Evolutionary conservation across 306 rosid species (phyloP), one percentile per base, ranked within the genome.

Genomic region (Lathyrus aphaca): DNA sequence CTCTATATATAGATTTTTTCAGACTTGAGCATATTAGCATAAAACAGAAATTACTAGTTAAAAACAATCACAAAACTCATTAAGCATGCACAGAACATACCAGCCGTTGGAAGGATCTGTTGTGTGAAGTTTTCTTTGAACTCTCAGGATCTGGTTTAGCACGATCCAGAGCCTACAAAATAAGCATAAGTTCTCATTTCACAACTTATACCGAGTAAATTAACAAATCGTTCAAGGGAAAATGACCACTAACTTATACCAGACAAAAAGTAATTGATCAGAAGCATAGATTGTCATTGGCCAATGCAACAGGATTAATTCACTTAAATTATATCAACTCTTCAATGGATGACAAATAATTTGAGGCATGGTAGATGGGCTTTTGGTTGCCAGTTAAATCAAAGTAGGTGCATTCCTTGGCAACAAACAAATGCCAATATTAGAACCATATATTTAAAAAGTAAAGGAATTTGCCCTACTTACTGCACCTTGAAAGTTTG

Each of bases 101-200:
- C 96, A 89, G 80, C 53, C 95, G 95, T 80, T 89, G 90, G 90
- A 92, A 92, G 79, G 96, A 87, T 80, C 89, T 76, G 82, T 65
- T 81, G 19, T 77, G 63, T 48, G 78, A 71, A 10, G 74, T 71
- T 78, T 71, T 83, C 86, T 82, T 87, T 46, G 83, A 40, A 74
- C 57, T 69, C 62, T 82, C 90, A 8, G 23, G 23, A 59, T 85
- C 89, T 13, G 89, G 95, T 82, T 85, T 92, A 11, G 98, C 98
- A 71, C 96, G 96, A 80, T 80, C 96, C 55, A 92, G 75, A 78
- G 95, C 86, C 95, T 92, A 60, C 76, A 77, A 42, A 72, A 66
- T 58, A 76, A 39, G 65, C 5, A 8, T 14, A 58, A 17, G 30
- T 38, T 66, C n/a, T 42, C 30, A 14, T 71, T 38, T 63, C 62